phyloP scores from a whole-genome alignment of 116 monocot genomes.

The Iris pallida region DNA sequence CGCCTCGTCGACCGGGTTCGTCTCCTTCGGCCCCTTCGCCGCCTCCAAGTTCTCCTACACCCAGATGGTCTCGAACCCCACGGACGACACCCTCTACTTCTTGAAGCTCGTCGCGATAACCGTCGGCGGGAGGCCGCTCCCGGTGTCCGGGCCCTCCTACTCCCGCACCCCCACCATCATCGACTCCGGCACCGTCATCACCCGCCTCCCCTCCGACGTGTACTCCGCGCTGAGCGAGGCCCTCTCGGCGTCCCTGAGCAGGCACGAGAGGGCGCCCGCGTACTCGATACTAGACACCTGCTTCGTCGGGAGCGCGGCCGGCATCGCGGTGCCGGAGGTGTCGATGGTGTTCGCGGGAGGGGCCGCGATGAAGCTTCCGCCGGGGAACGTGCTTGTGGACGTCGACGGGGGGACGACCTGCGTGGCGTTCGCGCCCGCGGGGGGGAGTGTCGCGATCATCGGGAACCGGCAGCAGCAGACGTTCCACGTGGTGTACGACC shows the following conservation, averaged over 20 bases:
- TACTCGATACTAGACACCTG: constrained; percentile 86
- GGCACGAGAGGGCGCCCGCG: constrained; percentile 26
- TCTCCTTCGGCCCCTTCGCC: constrained; percentile 44
- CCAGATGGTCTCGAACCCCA: constrained; percentile 37
- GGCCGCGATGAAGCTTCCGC: constrained; percentile 35
- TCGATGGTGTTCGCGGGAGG: constrained; percentile 63
- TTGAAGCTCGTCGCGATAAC: constrained; percentile 39
- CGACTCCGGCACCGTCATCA: constrained; percentile 89
- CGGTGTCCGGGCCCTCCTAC: constrained; percentile 38
- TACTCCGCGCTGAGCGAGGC: constrained; percentile 59
- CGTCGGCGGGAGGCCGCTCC: constrained; percentile 27
- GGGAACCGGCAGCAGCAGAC: constrained; percentile 90
- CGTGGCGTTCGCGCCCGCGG: constrained; percentile 62
- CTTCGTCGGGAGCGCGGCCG: constrained; percentile 36
- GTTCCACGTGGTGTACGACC: constrained; percentile 74
- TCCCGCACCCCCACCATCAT: constrained; percentile 54
- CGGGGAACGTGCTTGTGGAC: constrained; percentile 47
- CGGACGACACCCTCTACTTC: constrained; percentile 66
- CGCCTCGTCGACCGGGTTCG: constrained; percentile 34
- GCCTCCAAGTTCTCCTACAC: constrained; percentile 35
- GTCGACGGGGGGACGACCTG: constrained; percentile 47
- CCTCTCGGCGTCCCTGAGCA: constrained; percentile 30
- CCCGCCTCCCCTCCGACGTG: constrained; percentile 53
- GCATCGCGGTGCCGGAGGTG: constrained; percentile 56
- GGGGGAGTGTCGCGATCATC: constrained; percentile 60